Conservation (phyloP, 2,329 filamentous ascomycete genomes). For the Cercospora beticola region DNA sequence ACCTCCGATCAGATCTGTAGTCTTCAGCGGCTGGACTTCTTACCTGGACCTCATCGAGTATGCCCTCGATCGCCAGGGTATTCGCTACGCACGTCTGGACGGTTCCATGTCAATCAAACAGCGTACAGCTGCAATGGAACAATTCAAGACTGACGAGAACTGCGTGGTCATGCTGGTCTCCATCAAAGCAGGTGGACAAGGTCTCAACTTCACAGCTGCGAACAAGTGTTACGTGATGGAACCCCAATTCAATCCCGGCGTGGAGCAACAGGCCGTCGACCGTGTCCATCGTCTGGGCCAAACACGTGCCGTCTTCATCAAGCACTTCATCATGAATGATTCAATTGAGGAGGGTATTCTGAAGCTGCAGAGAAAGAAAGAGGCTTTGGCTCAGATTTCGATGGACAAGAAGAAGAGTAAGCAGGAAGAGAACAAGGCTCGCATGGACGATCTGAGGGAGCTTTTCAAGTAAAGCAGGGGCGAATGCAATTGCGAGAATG, state of each 20-base stretch:
- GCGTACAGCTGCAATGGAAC: conserved; percentile 72
- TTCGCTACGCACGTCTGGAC: conserved; percentile 78
- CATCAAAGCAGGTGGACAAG: conserved; percentile 87
- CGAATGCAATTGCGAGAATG: background rate
- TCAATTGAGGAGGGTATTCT: conserved; percentile 96
- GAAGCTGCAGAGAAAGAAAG: conserved; percentile 86
- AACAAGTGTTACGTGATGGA: conserved; percentile 96
- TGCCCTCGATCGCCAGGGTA: conserved; percentile 66
- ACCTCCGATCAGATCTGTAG: conserved; percentile 75
- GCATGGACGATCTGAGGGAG: conserved; percentile 59
- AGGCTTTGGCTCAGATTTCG: conserved; percentile 81
- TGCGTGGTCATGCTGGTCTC: conserved; percentile 85
- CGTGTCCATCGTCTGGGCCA: conserved; percentile 90
- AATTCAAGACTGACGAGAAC: conserved; percentile 69
- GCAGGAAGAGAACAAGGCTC: conserved; percentile 64
- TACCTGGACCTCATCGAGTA: conserved; percentile 90
- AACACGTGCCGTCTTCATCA: conserved; percentile 80
- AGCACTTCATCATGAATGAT: conserved; percentile 82
- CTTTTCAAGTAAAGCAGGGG: conserved; percentile 49
- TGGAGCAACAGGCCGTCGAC: conserved; percentile 91
- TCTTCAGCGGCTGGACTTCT: conserved; percentile 95
- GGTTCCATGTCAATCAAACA: conserved; percentile 78
- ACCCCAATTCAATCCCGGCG: conserved; percentile 93
- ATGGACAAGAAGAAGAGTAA: conserved; percentile 64
- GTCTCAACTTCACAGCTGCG: conserved; percentile 83